Evolutionary conservation across 257 asterid genomes (phyloP), one percentile per base, ranked within the genome.

Genomic region (Solanum medicagineum): DNA sequence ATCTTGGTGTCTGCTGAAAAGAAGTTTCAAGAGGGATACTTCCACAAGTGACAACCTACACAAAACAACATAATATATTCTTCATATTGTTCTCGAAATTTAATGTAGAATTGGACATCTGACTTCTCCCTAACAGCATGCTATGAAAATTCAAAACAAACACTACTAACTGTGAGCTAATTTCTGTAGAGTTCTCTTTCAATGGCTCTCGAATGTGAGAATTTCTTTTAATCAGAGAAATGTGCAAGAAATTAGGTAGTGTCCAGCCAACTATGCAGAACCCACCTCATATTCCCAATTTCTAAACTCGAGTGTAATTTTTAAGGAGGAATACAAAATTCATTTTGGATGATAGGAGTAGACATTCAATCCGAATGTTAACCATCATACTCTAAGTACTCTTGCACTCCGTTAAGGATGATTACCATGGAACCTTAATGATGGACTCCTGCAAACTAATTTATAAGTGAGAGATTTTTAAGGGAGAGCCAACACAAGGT

Each of bases 41-140:
- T 55, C 99, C 99, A 90, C 99, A 97, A 32, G 99, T 97, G 87
- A 95, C 99, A 70, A 97, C 97, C 99, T 97, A 83, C 80, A 87
- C 51, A 82, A 62, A 87, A 81, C 77, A 54, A 14, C 81, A 66
- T 3, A 16, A 16, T 32, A 57, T 73, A 49, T 24, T 19, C 51
- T 44, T 62, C 47, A 44, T 44, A 32, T 63, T 81, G 45, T 66
- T 44, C 29, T 40, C 4, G 2, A 26, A 57, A 26, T 79, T 29
- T 19, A 79, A 79, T 51, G 47, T 79, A 57, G 49, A 79, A 26
- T 53, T 26, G 12, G 82, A 24, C 15, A 53, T 15, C 45, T 51
- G 62, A 24, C 45, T 24, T 47, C 60, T n/a, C 19, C 40, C 57
- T n/a, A 74, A 24, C 36, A 77, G 63, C 60, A 51, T 51, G 63